These are phyloP conservation scores for Pythium sp. DNA, from an alignment of 352 stramenopile species.

Conservation along the genomic window DNA sequence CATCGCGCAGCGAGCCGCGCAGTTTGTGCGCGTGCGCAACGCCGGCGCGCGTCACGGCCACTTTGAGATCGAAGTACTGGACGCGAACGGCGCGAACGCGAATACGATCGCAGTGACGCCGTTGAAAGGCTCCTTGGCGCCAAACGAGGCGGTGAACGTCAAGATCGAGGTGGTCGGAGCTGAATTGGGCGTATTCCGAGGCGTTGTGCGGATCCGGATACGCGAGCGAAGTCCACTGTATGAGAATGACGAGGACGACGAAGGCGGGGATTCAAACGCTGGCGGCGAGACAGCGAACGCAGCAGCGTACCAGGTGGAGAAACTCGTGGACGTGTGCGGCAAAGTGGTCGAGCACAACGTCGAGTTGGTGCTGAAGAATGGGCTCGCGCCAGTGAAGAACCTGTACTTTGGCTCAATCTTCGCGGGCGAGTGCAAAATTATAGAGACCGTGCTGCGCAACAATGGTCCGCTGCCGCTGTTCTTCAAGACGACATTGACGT, in stretches of 20 bases:
- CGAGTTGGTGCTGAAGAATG: slow-evolving; percentile 62
- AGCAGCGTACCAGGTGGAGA: slow-evolving; percentile 32
- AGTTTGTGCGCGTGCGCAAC: slow-evolving; percentile 58
- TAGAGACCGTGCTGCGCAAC: slow-evolving; percentile 74
- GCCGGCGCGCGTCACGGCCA: slow-evolving; percentile 30
- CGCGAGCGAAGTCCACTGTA: slow-evolving; percentile 20
- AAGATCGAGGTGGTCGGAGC: slow-evolving; percentile 46
- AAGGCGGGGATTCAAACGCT: not conserved
- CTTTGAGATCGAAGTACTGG: slow-evolving; percentile 57
- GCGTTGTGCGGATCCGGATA: slow-evolving; percentile 41
- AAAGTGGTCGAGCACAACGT: slow-evolving; percentile 84
- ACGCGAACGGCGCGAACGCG: slow-evolving; percentile 5
- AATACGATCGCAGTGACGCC: slow-evolving; percentile 27
- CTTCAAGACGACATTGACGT: slow-evolving; percentile 60
- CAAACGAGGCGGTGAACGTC: slow-evolving; percentile 34
- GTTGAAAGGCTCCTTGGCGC: slow-evolving; percentile 24
- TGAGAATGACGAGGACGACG: slow-evolving; percentile 18
- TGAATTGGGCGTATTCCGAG: slow-evolving; percentile 38
- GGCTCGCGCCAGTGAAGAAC: slow-evolving; percentile 38
- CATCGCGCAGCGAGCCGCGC: slow-evolving; percentile 45
- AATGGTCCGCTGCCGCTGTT: slow-evolving; percentile 66
- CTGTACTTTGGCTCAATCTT: slow-evolving; percentile 79
- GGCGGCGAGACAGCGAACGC: not conserved
- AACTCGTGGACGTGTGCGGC: slow-evolving; percentile 78
- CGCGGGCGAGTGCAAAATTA: slow-evolving; percentile 43